Evolutionary conservation across 257 asterid species (phyloP).

Genomic region (Dorcoceras hygrometricum): DNA sequence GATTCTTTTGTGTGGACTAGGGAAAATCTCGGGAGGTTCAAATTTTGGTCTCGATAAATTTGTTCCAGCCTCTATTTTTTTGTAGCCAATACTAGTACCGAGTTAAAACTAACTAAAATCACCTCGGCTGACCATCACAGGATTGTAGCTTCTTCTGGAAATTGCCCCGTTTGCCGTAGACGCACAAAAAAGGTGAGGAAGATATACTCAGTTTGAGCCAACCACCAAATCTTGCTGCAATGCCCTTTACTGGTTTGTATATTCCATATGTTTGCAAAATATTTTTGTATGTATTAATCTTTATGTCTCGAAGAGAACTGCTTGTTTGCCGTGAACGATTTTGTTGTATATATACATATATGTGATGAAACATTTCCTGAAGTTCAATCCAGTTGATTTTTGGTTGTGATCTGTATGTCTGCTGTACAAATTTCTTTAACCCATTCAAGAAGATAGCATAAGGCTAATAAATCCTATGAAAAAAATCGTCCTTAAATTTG

Average conservation of each 20-base stretch:
- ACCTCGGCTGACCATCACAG: constrained; percentile 44
- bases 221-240: constrained; percentile 4
- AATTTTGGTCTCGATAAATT: no score
- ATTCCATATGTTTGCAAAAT: no score
- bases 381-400: not conserved
- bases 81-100: not conserved
- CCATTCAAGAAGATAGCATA: no score
- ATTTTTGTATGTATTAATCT: not conserved
- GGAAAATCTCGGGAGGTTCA: no score
- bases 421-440: no score
- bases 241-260: not conserved
- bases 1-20: no score
- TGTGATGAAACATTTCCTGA: not conserved
- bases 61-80: not conserved
- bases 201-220: constrained; percentile 70
- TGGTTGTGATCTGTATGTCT: not conserved
- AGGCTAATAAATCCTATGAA: not conserved
- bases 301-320: not conserved
- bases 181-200: constrained; percentile 64
- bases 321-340: not conserved
- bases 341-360: not conserved
- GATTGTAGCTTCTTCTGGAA: constrained; percentile 56
- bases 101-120: not conserved
- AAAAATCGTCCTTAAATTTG: no score
- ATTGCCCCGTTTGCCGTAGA: constrained; percentile 84